These are phyloP conservation scores for Bremia lactucae DNA, from an alignment of 352 stramenopile species.

Conservation along the genomic window DNA sequence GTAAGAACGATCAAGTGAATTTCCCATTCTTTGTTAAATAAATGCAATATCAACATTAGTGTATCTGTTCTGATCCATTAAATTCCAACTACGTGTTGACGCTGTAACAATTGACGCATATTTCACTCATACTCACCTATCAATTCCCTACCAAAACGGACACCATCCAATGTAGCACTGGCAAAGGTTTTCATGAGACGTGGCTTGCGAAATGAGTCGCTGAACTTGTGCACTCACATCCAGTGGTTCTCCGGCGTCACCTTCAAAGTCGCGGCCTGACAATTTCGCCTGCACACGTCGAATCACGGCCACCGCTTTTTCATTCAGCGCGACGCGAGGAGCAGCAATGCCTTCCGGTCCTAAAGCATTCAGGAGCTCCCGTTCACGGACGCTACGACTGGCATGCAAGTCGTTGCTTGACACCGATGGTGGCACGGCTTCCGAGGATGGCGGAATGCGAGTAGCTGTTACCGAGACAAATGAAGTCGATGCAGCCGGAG, in stretches of 20 bases:
- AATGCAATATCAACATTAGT: too few relatives aligned
- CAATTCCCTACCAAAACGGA: conserved; percentile 59
- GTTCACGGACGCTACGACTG: conserved; percentile 77
- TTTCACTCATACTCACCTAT: conserved; percentile 4
- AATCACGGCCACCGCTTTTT: conserved; percentile 95
- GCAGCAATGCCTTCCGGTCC: conserved; percentile 71
- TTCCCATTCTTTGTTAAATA: too few relatives aligned
- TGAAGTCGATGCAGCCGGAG: conserved; percentile 18
- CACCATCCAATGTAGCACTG: conserved; percentile 99
- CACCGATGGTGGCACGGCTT: conserved; percentile 34
- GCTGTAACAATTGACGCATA: too few relatives aligned
- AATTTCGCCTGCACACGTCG: conserved; percentile 98
- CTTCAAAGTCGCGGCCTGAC: conserved; percentile 95
- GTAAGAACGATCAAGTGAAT: too few relatives aligned
- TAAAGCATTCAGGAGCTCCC: conserved; percentile 63
- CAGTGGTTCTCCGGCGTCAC: conserved; percentile 46
- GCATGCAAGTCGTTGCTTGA: conserved; percentile 35
- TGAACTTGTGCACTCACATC: conserved; percentile 87
- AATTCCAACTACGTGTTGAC: too few relatives aligned
- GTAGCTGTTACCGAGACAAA: conserved; percentile 31
- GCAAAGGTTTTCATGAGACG: conserved; percentile 97
- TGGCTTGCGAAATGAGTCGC: conserved; percentile 96
- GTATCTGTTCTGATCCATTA: too few relatives aligned
- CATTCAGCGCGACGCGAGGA: conserved; percentile 87
- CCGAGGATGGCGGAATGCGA: conserved; percentile 24